phyloP scores from a whole-genome alignment of 495 filamentous ascomycete genomes.

The Hypoxylon perforatum region DNA sequence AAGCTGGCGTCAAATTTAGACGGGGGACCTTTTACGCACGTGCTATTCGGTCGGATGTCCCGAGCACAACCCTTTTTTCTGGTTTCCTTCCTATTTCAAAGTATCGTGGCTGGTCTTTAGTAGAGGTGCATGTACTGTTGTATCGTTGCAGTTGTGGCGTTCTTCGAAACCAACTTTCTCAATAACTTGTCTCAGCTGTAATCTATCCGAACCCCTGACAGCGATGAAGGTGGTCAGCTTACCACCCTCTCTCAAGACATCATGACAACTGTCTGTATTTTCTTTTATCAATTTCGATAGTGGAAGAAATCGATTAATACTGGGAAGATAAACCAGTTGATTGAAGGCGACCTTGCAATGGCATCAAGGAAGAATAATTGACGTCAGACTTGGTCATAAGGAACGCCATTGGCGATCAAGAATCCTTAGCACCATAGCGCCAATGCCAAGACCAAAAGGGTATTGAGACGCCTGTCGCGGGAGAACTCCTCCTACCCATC shows the following conservation, averaged over 20 bases:
- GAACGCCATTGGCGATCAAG: neutral
- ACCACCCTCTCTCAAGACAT: too few relatives aligned
- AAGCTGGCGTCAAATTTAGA: constrained; percentile 3
- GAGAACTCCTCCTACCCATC: too few relatives aligned
- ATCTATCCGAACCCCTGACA: too few relatives aligned
- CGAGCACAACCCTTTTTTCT: too few relatives aligned
- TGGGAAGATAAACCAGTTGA: neutral
- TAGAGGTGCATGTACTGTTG: neutral
- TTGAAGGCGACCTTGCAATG: neutral
- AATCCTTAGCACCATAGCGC: neutral
- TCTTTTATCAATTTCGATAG: neutral
- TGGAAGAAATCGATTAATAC: neutral
- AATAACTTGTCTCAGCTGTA: too few relatives aligned
- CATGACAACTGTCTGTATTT: neutral
- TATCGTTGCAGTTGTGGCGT: constrained; percentile 27
- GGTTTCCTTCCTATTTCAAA: constrained; percentile 22
- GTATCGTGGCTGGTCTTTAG: constrained; percentile 24
- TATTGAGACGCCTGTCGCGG: too few relatives aligned
- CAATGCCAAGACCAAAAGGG: neutral
- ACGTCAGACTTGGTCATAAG: neutral
- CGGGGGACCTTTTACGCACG: constrained; percentile 3
- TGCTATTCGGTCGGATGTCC: constrained; percentile 5
- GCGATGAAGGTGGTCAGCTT: too few relatives aligned
- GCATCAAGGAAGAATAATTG: neutral
- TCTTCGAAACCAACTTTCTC: too few relatives aligned